Evolutionary conservation across 1,139 yeast species (phyloP), one percentile per base, ranked within the genome.

Genomic region (Kazachstania sp.): DNA sequence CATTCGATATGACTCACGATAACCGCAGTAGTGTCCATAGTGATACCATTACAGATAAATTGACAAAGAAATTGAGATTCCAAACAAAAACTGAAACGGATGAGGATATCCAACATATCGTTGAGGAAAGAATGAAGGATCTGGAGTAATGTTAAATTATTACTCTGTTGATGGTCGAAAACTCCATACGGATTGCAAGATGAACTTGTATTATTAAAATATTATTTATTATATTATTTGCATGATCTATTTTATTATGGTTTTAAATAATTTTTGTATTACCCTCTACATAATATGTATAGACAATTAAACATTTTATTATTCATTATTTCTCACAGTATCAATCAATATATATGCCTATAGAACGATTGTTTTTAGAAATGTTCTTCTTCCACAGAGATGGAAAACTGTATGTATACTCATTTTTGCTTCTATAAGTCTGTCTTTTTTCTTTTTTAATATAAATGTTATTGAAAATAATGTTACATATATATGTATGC

Each of bases 61-160:
- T 67, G 47, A 56, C 71, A 50, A 61, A 66, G 56, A 64, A 68
- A 55, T 55, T 70, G 53, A 59, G 69, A 51, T 60, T 69, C 46
- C 64, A 51, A 52, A 46, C 54, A 47, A 60, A 50, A 49, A 63
- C 49, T 12, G 61, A 63, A 2, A 63, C 65, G 2, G 77, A 74
- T 20, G 78, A 73, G 45, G 83, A 81, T 46, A 73, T 81, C 20
- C 81, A 80, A 47, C 79, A 76, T 16, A 80, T 83, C 42, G 72
- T 83, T 29, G 73, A 75, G 41, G 69, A 74, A 44, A 69, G 90
- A 54, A 65, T 79, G 66, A 69, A 67, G 44, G 71, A 70, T 39
- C 51, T 73, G 18, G 73, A 68, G 46, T n/a, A n/a, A 23, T 23
- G 28, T 3, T 23, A 9, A 23, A 23, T 9, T 7, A 23, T 23